Base-by-base conservation (phyloP, 2,329 filamentous ascomycete species). In the Coleophoma eucalyptorum region DNA sequence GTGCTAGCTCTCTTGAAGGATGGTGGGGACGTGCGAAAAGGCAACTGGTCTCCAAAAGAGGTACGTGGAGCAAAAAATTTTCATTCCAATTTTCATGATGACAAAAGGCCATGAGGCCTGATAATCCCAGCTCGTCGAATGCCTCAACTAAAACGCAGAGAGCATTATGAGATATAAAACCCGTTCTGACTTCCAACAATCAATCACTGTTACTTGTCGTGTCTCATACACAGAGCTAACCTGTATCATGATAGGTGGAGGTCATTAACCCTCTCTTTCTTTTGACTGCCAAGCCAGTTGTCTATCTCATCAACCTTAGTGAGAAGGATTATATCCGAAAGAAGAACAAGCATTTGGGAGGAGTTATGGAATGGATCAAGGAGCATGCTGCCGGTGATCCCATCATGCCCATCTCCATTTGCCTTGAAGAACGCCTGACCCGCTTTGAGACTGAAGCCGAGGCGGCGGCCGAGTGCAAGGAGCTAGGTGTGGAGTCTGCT, bases 71-170 rank as follows among this genome's bases (percentile, higher is more conserved):
- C 38, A 44, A 32, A 32, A 51, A 52, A 55, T 57, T 63, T 59
- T 56, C 57, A 58, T 55, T 53, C 61, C 54, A 40, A 52, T 64
- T 83, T 76, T 69, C 64, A 86, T 96, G 94, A 97, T 97, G 94
- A 97, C 86, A 87, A 96, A 96, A 87, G 94, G 91, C 90, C 85
- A 81, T 78, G 77, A 74, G 81, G 89, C 90, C 92, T 88, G 88
- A 65, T 89, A 92, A 96, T 90, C 94, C 94, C 94, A 99, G 94
- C 94, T 99, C 94, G 88, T 96, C 87, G 93, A 97, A 86, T 83
- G 81, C 83, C 87, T 89, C 84, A 80, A 74, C 72, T 75, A 73
- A 83, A n/a, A 89, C 84, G 81, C 80, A 78, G 87, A 90, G 87
- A 79, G 78, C 79, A 82, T 84, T 69, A 74, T 97, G 93, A 95